Evolutionary conservation across 768 basidiomycete genomes (phyloP).

Genomic region (Wakefieldia striispora): DNA sequence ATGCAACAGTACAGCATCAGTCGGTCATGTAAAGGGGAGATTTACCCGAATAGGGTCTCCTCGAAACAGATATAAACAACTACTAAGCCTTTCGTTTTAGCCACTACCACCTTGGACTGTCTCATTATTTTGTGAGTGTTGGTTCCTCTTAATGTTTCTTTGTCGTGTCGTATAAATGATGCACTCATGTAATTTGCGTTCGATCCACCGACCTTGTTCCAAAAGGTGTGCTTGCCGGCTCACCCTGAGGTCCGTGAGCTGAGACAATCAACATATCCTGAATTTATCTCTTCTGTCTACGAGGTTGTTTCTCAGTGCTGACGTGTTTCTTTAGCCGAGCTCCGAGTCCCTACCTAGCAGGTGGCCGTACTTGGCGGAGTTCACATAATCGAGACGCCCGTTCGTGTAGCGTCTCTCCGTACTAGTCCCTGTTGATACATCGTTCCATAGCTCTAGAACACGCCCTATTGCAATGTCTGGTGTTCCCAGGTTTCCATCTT

Average conservation of each 20-base stretch:
- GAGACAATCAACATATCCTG: constrained; percentile 64
- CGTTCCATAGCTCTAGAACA: constrained; percentile 10
- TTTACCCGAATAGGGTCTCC: neutral
- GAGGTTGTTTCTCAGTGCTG: constrained; percentile 1
- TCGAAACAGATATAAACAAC: constrained; percentile 18
- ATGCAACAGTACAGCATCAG: no score
- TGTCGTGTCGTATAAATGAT: constrained; percentile 41
- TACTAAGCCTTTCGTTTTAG: neutral
- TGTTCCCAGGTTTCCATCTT: constrained; percentile 11
- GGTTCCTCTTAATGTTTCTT: neutral
- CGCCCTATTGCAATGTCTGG: constrained; percentile 23
- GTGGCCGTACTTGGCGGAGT: constrained; percentile 1
- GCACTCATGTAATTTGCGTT: constrained; percentile 87
- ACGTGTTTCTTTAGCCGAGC: neutral
- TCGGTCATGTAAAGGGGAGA: no score
- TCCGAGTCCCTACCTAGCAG: neutral
- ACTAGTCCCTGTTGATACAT: constrained; percentile 17
- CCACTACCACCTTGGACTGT: neutral
- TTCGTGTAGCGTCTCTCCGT: constrained; percentile 12
- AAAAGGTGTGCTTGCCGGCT: constrained; percentile 78
- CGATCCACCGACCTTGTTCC: constrained; percentile 59
- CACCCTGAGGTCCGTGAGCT: constrained; percentile 64
- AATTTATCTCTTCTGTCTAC: constrained; percentile 29
- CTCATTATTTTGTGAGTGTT: constrained; percentile 14
- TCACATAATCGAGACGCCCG: constrained; percentile 1